These are phyloP conservation scores for Saccharomycopsis sp. DNA, from an alignment of 805 yeast species.

Conservation along the genomic window DNA sequence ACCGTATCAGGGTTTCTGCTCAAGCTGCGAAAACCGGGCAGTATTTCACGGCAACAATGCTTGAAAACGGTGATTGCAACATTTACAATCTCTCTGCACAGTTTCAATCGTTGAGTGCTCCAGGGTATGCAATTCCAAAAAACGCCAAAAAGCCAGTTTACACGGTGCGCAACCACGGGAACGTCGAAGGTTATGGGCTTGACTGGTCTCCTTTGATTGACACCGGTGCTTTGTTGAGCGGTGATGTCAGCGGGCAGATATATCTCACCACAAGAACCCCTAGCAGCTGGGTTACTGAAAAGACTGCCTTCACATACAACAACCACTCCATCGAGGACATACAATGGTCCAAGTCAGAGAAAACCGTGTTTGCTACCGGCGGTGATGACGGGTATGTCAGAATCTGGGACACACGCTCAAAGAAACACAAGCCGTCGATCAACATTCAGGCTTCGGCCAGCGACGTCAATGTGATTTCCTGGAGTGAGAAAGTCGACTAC, in stretches of 20 bases:
- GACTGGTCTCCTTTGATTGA: constrained; percentile 90
- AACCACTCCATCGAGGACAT: constrained; percentile 86
- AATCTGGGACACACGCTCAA: constrained; percentile 95
- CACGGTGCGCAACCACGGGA: constrained; percentile 78
- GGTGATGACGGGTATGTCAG: constrained; percentile 88
- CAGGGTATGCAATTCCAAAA: constrained; percentile 78
- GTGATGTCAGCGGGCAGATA: constrained; percentile 82
- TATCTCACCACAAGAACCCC: constrained; percentile 70
- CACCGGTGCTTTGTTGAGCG: constrained; percentile 77
- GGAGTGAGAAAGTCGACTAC: constrained; percentile 85
- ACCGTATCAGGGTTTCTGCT: constrained; percentile 80
- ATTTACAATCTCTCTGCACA: constrained; percentile 79
- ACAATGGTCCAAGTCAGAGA: constrained; percentile 91
- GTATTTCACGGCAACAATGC: constrained; percentile 77
- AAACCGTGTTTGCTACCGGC: constrained; percentile 90
- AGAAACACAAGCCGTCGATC: constrained; percentile 84
- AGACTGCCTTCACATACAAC: constrained; percentile 56
- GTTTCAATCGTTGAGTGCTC: constrained; percentile 73
- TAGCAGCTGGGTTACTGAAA: constrained; percentile 78
- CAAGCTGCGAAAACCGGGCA: constrained; percentile 66
- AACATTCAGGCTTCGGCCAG: constrained; percentile 69
- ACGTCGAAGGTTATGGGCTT: constrained; percentile 93
- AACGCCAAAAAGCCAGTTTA: constrained; percentile 69
- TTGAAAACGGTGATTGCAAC: constrained; percentile 83
- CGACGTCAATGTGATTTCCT: constrained; percentile 91